Evolutionary conservation across 164 flowering plant species (phyloP).

Genomic region (Liriodendron chinense): DNA sequence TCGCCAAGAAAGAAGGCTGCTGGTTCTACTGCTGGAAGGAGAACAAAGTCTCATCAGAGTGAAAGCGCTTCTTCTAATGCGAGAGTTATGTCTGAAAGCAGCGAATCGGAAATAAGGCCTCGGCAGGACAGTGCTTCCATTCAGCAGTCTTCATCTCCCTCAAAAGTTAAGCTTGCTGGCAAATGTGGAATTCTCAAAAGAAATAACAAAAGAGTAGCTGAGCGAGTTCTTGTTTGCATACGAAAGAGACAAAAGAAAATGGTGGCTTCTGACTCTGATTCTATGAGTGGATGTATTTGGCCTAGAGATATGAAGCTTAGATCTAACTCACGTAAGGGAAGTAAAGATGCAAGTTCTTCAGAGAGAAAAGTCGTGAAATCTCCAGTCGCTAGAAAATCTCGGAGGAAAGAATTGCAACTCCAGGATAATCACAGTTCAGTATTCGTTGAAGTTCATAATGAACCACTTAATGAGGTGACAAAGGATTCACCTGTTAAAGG

Average conservation of each 20-base stretch:
- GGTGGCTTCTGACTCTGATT: constrained; percentile 64
- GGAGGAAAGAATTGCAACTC: constrained; percentile 39
- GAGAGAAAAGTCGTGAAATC: constrained; percentile 44
- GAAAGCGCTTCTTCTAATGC: constrained; percentile 87
- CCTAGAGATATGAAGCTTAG: constrained; percentile 52
- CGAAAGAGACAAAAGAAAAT: constrained; percentile 75
- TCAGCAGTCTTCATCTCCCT: constrained; percentile 37
- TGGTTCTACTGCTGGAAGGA: constrained; percentile 38
- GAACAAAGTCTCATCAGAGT: constrained; percentile 59
- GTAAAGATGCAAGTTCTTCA: constrained; percentile 60
- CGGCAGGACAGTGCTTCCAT: constrained; percentile 31
- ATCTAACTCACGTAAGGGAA: constrained; percentile 56
- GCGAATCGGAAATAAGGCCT: constrained; percentile 67
- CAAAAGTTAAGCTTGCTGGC: constrained; percentile 40
- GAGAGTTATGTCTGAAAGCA: constrained; percentile 61
- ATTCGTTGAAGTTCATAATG: constrained; percentile 28
- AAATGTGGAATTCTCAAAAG: constrained; percentile 51
- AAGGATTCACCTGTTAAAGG: constrained; percentile 27
- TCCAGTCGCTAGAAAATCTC: constrained; percentile 41
- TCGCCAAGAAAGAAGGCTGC: constrained; percentile 41
- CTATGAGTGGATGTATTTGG: constrained; percentile 45
- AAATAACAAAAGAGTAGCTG: constrained; percentile 79
- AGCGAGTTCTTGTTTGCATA: constrained; percentile 54
- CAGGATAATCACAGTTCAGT: constrained; percentile 24
- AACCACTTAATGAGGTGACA: constrained; percentile 30